Conservation (phyloP, 2,329 filamentous ascomycete species). For the Colletotrichum brevisporum region DNA sequence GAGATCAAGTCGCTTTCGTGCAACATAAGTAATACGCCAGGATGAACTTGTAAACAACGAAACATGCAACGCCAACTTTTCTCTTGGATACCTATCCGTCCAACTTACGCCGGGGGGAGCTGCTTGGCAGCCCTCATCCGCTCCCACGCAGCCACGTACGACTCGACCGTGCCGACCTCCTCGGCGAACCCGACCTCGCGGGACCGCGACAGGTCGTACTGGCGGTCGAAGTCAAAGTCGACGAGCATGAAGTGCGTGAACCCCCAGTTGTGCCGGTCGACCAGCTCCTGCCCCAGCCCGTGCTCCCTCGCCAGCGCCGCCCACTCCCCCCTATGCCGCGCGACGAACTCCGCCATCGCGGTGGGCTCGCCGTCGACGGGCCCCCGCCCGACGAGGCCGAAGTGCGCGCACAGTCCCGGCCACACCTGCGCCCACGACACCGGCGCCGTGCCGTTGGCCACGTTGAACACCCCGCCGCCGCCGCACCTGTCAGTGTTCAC, state of each 20-base stretch:
- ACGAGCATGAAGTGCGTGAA: conserved; percentile 39
- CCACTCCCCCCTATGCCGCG: conserved; percentile 36
- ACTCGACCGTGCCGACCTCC: conserved; percentile 36
- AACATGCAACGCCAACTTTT: neutral
- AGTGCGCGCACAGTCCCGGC: conserved; percentile 38
- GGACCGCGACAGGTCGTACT: conserved; percentile 38
- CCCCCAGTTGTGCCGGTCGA: conserved; percentile 24
- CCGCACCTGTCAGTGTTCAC: conserved; percentile 35
- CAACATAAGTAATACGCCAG: too few species aligned
- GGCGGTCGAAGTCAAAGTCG: conserved; percentile 42
- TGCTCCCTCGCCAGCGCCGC: conserved; percentile 21
- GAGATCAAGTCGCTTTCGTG: too few species aligned
- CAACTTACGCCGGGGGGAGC: conserved; percentile 25
- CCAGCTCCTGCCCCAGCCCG: conserved; percentile 23
- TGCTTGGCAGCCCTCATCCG: conserved; percentile 39
- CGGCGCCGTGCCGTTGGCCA: conserved; percentile 36
- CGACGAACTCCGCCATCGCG: conserved; percentile 36
- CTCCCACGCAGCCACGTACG: conserved; percentile 35
- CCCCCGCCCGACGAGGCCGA: conserved; percentile 35
- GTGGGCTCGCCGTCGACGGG: conserved; percentile 1
- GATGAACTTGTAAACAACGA: neutral
- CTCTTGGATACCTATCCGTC: too few species aligned
- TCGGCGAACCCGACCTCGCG: conserved; percentile 40
- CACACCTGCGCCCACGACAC: conserved; percentile 41
- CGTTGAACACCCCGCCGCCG: conserved; percentile 37